Conservation (phyloP, 129 eudicot genomes). For the Sambucus nigra region DNA sequence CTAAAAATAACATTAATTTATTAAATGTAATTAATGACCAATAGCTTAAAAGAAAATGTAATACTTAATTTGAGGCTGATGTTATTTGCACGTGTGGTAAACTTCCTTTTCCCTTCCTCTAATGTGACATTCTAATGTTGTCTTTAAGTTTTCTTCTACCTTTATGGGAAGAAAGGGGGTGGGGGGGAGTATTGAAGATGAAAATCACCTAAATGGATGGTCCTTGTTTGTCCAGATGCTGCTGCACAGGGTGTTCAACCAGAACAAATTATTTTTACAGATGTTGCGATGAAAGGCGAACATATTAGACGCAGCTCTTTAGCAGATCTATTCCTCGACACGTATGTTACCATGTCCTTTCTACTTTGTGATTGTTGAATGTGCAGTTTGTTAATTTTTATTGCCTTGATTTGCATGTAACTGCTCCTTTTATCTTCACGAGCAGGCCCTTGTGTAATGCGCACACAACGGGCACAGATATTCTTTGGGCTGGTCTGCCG, state of each 20-base stretch:
- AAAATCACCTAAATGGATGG: constrained; percentile 9
- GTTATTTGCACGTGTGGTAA: too few relatives aligned
- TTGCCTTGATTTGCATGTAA: neutral
- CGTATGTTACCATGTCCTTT: constrained; percentile 33
- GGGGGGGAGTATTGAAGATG: too few relatives aligned
- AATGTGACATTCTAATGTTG: too few relatives aligned
- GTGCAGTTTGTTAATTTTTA: neutral
- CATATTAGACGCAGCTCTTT: constrained; percentile 84
- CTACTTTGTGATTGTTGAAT: neutral
- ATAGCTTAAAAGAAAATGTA: too few relatives aligned
- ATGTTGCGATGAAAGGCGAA: constrained; percentile 92
- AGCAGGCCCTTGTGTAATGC: constrained; percentile 91
- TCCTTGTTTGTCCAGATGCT: constrained; percentile 49
- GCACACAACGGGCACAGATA: constrained; percentile 96
- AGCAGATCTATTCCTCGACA: constrained; percentile 90
- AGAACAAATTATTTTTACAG: constrained; percentile 92
- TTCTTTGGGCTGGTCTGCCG: constrained; percentile 98
- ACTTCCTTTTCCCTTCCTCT: too few relatives aligned
- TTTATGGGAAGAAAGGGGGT: too few relatives aligned
- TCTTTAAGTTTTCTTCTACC: too few relatives aligned
- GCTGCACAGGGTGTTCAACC: constrained; percentile 94
- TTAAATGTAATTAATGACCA: too few relatives aligned
- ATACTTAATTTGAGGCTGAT: too few relatives aligned
- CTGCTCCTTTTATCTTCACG: constrained; percentile 1
- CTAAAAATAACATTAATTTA: too few relatives aligned